Base-by-base conservation (phyloP, 2,329 filamentous ascomycete species). In the Colletotrichum shisoi region DNA sequence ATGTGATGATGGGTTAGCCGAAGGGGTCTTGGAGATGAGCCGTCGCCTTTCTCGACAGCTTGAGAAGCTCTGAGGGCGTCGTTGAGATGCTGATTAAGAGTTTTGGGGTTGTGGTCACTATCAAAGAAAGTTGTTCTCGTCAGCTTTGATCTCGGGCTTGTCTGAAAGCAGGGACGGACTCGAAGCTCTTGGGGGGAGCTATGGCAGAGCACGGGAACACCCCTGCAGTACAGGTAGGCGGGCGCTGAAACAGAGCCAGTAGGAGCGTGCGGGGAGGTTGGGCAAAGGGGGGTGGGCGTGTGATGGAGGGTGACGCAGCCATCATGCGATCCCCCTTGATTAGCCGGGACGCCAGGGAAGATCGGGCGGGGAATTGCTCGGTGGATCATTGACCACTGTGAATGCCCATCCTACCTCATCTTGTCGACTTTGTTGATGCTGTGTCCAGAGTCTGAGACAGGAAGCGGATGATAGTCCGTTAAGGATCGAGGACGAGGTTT, bases 201-300 rank as follows among this genome's bases (percentile, higher is more conserved):
- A 67, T 62, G n/a, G 66, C 27, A 68, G 66, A 62, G 66, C 66
- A 68, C 63, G 66, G 66, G 63, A 67, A 57, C 57, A 68, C 63
- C 63, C 62, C 63, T 58, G 56, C 56, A 52, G 61, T 57, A 57
- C 34, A 54, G 64, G 56, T 63, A 42, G 52, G 53, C 46, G 39
- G 56, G 31, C 44, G 31, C 54, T 60, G 65, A 68, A 67, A 68
- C 65, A 40, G 27, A 63, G 42, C 65, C 65, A 68, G 61, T 65
- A 44, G 61, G 65, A 68, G 65, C 62, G 65, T 65, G 65, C 65
- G 62, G 68, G 63, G 62, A 59, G 68, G 51, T 64, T 70, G 15
- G 61, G 49, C 19, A 24, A 62, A 46, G 52, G 42, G 21, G 39
- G 24, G 39, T 71, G 1, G 73, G 48, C 42, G 58, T 66, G 57